A percentile compares a stretch with the other conserved stretches of the same genome.
These are phyloP conservation scores for Tephrocybe sp. DNA, from an alignment of 768 basidiomycete species.

Conservation along the genomic window DNA sequence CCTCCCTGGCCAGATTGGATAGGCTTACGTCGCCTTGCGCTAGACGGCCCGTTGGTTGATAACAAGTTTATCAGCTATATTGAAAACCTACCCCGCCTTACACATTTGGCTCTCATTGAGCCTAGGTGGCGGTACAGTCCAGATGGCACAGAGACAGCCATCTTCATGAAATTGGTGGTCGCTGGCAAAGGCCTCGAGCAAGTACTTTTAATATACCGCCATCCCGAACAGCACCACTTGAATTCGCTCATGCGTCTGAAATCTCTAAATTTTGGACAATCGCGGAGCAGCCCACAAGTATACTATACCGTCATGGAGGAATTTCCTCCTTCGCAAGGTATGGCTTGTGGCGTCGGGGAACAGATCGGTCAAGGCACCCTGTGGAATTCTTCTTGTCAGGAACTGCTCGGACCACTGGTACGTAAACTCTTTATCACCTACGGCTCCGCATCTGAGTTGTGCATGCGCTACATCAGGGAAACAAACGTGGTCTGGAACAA, in stretches of 20 bases:
- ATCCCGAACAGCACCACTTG: conserved; percentile 1
- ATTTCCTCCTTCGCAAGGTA: not conserved
- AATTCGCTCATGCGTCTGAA: conserved; percentile 14
- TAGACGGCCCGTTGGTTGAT: conserved; percentile 15
- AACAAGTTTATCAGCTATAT: conserved; percentile 11
- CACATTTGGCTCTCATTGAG: conserved; percentile 16
- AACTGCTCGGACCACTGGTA: not conserved
- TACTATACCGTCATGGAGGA: conserved; percentile 10
- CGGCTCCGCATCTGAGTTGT: not conserved
- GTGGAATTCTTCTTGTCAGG: conserved; percentile 7
- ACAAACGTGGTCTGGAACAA: not conserved
- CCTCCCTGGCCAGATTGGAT: conserved; percentile 12
- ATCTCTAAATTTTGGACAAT: not conserved
- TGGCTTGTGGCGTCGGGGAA: conserved; percentile 8
- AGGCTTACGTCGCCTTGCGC: conserved; percentile 12
- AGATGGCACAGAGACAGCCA: conserved; percentile 15
- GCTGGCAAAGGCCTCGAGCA: conserved; percentile 7
- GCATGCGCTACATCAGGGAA: not conserved
- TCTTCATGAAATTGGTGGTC: conserved; percentile 11
- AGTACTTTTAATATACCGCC: conserved; percentile 16
- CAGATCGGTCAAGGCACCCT: conserved; percentile 12
- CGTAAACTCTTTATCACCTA: not conserved
- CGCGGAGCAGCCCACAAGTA: not conserved
- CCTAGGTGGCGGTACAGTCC: conserved; percentile 15
- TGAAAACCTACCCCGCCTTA: conserved; percentile 4